phyloP scores from a whole-genome alignment of 345 rosid genomes.

The Ceriops zippeliana region DNA sequence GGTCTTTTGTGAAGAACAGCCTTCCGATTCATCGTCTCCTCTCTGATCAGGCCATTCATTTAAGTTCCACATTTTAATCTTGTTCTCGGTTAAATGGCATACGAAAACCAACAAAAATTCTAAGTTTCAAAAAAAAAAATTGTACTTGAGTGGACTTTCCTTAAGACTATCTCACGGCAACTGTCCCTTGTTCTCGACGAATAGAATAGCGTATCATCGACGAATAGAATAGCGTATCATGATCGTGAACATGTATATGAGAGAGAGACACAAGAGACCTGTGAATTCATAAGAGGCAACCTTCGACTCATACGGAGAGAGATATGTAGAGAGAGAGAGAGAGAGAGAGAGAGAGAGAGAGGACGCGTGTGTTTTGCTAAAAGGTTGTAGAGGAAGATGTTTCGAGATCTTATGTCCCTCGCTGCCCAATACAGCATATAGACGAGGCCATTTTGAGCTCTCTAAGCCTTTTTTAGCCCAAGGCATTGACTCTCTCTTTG shows the following conservation, averaged over 20 bases:
- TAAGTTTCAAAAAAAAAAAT: too few relatives aligned
- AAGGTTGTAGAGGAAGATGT: constrained; percentile 8
- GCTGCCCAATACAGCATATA: constrained; percentile 46
- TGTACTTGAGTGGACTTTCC: too few relatives aligned
- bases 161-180: background rate
- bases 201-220: background rate
- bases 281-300: constrained; percentile 21
- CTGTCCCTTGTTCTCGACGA: background rate
- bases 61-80: constrained; percentile 68
- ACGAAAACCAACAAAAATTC: too few relatives aligned
- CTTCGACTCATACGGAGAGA: constrained; percentile 22
- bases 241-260: background rate
- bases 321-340: background rate
- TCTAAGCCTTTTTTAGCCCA: constrained; percentile 32
- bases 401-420: constrained; percentile 14
- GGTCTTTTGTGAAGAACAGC: constrained; percentile 42
- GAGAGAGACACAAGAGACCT: background rate
- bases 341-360: constrained; percentile 9
- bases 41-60: constrained; percentile 60
- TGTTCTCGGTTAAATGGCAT: too few relatives aligned
- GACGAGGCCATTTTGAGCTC: constrained; percentile 45
- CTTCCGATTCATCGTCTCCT: constrained; percentile 47
- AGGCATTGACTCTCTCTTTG: constrained; percentile 38
- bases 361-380: background rate
- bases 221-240: background rate